phyloP scores from a whole-genome alignment of 2,329 filamentous ascomycete genomes.

The Torrubiellomyces zombiae region DNA sequence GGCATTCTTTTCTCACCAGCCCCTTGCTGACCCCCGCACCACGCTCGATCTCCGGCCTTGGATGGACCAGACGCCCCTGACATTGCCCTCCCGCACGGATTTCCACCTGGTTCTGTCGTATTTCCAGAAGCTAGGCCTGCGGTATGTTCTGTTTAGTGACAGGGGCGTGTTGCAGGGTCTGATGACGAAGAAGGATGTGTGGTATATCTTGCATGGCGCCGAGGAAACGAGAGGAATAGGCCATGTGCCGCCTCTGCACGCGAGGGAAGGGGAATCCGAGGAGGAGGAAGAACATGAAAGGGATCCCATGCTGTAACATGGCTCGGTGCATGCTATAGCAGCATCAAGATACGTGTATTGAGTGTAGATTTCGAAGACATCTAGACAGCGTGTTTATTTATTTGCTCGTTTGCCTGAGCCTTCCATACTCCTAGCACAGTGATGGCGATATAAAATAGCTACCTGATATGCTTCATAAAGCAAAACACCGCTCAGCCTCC shows the following conservation, averaged over 20 bases:
- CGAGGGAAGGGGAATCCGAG: slow-evolving; percentile 1
- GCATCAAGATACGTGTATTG: too few relatives aligned
- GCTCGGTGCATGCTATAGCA: too few relatives aligned
- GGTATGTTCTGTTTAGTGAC: slow-evolving; percentile 79
- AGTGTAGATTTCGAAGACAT: too few relatives aligned
- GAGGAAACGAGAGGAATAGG: slow-evolving; percentile 39
- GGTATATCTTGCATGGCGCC: slow-evolving; percentile 74
- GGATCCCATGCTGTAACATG: too few relatives aligned
- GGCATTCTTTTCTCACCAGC: slow-evolving; percentile 71
- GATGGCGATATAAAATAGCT: too few relatives aligned
- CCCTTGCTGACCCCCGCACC: slow-evolving; percentile 57
- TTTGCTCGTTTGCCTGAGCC: too few relatives aligned
- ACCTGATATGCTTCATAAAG: too few relatives aligned
- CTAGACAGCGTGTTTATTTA: too few relatives aligned
- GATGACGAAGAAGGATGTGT: slow-evolving; percentile 94
- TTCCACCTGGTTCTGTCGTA: slow-evolving; percentile 80
- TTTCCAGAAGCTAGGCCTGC: slow-evolving; percentile 84
- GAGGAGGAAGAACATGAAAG: slow-evolving; percentile 1
- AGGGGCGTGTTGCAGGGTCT: slow-evolving; percentile 68
- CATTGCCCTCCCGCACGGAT: slow-evolving; percentile 57
- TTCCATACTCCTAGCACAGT: too few relatives aligned
- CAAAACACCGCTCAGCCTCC: too few relatives aligned
- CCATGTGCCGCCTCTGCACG: slow-evolving; percentile 6
- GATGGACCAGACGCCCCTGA: slow-evolving; percentile 98
- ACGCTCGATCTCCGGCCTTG: slow-evolving; percentile 83